Conservation (phyloP, 2,329 filamentous ascomycete species). For the Arthrinium puccinioides region DNA sequence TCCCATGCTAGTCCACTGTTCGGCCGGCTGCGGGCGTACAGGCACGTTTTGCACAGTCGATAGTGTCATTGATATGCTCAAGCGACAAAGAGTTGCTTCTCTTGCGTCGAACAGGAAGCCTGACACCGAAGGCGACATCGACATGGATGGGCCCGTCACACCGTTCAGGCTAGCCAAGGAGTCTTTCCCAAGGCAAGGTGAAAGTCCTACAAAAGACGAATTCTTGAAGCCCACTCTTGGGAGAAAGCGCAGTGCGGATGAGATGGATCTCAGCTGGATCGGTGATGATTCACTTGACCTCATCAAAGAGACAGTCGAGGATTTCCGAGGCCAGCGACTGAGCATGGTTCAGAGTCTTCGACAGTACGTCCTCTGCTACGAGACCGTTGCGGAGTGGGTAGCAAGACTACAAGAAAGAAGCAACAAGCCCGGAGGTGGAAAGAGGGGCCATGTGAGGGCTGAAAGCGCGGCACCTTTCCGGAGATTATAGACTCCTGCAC, state of each 20-base stretch:
- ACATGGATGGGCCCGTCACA: slow-evolving; percentile 28
- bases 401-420: slow-evolving; percentile 22
- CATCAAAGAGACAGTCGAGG: slow-evolving; percentile 80
- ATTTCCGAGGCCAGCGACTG: slow-evolving; percentile 79
- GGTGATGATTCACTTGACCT: slow-evolving; percentile 65
- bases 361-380: slow-evolving; percentile 95
- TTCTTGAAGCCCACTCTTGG: neutral
- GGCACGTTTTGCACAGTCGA: slow-evolving; percentile 97
- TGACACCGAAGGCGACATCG: slow-evolving; percentile 37
- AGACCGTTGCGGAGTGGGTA: slow-evolving; percentile 87
- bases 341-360: slow-evolving; percentile 95
- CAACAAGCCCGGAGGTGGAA: neutral
- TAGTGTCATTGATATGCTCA: slow-evolving; percentile 92
- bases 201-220: slow-evolving; percentile 1
- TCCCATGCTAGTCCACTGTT: slow-evolving; percentile 89
- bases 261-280: slow-evolving; percentile 56
- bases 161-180: too few relatives aligned
- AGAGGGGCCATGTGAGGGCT: neutral
- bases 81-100: slow-evolving; percentile 59
- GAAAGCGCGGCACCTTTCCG: neutral
- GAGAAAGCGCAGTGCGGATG: neutral
- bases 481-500: too few relatives aligned
- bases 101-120: slow-evolving; percentile 12
- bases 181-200: too few relatives aligned
- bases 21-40: slow-evolving; percentile 89